Evolutionary conservation across 768 basidiomycete genomes (phyloP), one percentile per base, ranked within the genome.

Genomic region (Epithele typhae): DNA sequence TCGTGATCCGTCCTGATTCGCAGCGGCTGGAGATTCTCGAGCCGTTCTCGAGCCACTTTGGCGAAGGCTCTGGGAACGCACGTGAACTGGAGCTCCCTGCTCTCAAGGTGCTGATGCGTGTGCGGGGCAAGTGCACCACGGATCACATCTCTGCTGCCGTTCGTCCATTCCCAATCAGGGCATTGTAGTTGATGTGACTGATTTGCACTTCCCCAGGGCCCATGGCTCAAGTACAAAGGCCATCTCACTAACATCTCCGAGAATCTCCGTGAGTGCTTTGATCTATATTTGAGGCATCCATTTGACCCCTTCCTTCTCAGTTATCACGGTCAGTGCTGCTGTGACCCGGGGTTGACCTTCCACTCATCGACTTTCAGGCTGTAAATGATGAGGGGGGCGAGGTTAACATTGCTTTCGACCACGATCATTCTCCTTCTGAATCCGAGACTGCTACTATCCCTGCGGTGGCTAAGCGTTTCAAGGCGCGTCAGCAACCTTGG

Each of bases 221-320:
- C 93, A 25, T 99, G 96, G 96, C 70, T 99, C 54, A 97, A 97
- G 72, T 99, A 95, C 73, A 98, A 98, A 65, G 96, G 91, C 0
- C 94, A 98, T 69, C 71, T 98, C 33, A 86, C 87, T 25, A 97
- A 97, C 63, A 96, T 97, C 50, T 92, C 94, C 3, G 92, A 97
- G 68, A 98, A 98, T 65, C 79, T 94, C 9, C 68, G 92, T 92
- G 61, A 59, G 88, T 77, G 23, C 32, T 43, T 18, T 32, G 17
- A 21, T 9, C 9, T 24, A 19, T n/a, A n/a, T n/a, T n/a, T n/a
- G n/a, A n/a, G n/a, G n/a, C n/a, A n/a, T n/a, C n/a, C n/a, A n/a
- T n/a, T n/a, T 45, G 14, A 40, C 21, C 21, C 32, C 24, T 30
- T 27, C 3, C 12, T 37, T 14, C 21, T 44, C 49, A 92, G 90